A percentile compares a stretch with the other conserved stretches of the same genome.
phyloP scores from a whole-genome alignment of 805 yeast species.

The Kuraishia capsulata region DNA sequence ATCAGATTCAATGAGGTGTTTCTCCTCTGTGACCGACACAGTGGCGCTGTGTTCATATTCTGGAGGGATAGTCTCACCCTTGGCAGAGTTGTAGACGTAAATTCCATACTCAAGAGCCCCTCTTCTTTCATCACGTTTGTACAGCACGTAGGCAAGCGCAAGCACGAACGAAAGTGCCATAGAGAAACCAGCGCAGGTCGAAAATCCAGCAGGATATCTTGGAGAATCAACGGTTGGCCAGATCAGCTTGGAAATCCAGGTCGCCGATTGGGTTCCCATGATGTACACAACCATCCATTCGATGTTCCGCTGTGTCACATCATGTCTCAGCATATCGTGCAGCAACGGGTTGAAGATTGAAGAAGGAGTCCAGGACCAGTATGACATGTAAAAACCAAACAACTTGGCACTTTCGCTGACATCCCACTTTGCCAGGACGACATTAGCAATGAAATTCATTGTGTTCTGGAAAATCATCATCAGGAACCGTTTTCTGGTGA shows the following conservation, averaged over 20 bases:
- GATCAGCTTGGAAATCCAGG: constrained; percentile 22
- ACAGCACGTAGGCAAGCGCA: constrained; percentile 30
- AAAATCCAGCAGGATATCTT: constrained; percentile 42
- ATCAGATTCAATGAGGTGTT: too few relatives aligned
- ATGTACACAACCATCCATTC: constrained; percentile 48
- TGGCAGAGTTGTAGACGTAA: constrained; percentile 33
- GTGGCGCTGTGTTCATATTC: too few relatives aligned
- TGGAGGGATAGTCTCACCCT: too few relatives aligned
- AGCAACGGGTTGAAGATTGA: constrained; percentile 53
- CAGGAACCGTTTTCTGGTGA: constrained; percentile 42
- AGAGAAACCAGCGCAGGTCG: constrained; percentile 32
- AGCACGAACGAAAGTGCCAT: constrained; percentile 9
- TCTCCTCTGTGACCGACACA: too few relatives aligned
- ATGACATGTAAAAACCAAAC: constrained; percentile 53
- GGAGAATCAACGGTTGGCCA: constrained; percentile 52
- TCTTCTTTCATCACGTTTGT: constrained; percentile 41
- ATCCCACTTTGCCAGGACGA: constrained; percentile 49
- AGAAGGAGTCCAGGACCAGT: constrained; percentile 56
- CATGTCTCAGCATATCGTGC: constrained; percentile 48
- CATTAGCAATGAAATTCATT: constrained; percentile 45
- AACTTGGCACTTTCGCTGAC: constrained; percentile 50
- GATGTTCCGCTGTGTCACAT: constrained; percentile 45
- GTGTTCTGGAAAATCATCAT: constrained; percentile 44
- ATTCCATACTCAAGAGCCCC: constrained; percentile 40
- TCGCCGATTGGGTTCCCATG: constrained; percentile 30